Evolutionary conservation across 345 rosid genomes (phyloP).

Genomic region (Limnanthes douglasii): DNA sequence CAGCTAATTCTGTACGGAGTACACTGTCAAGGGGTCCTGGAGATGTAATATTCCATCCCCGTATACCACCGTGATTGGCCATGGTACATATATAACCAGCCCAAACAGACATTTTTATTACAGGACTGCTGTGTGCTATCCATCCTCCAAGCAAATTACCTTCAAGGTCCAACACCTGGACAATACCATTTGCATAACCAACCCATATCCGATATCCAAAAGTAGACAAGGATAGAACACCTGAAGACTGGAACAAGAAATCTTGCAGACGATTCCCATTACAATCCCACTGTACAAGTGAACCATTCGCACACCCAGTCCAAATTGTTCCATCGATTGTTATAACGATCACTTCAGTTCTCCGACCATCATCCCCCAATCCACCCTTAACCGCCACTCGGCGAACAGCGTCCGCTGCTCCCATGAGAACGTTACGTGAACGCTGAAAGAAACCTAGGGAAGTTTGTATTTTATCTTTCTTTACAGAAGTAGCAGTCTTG

Average conservation of each 20-base stretch:
- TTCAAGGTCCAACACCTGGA: conserved; percentile 57
- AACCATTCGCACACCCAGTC: conserved; percentile 77
- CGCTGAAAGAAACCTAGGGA: conserved; percentile 80
- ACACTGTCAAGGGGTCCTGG: conserved; percentile 59
- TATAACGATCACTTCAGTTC: conserved; percentile 53
- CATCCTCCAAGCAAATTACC: conserved; percentile 55
- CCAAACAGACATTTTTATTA: conserved; percentile 44
- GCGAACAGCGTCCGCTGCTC: conserved; percentile 98
- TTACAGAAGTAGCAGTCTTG: conserved; percentile 29
- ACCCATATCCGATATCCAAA: conserved; percentile 46
- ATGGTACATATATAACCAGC: conserved; percentile 55
- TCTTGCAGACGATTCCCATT: conserved; percentile 71
- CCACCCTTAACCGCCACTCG: conserved; percentile 80
- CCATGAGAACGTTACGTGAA: conserved; percentile 81
- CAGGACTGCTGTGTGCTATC: conserved; percentile 68
- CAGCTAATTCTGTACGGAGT: conserved; percentile 42
- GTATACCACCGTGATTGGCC: conserved; percentile 74
- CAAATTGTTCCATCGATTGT: conserved; percentile 62
- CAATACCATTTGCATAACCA: conserved; percentile 49
- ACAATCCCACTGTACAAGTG: conserved; percentile 75
- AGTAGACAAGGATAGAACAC: conserved; percentile 52
- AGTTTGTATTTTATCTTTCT: conserved; percentile 60
- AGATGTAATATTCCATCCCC: conserved; percentile 67
- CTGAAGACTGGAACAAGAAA: conserved; percentile 30
- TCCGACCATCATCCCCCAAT: conserved; percentile 67